A percentile compares a stretch with the other conserved stretches of the same genome.
Conservation (phyloP, 768 basidiomycete genomes). For the Boletus rex-veris region DNA sequence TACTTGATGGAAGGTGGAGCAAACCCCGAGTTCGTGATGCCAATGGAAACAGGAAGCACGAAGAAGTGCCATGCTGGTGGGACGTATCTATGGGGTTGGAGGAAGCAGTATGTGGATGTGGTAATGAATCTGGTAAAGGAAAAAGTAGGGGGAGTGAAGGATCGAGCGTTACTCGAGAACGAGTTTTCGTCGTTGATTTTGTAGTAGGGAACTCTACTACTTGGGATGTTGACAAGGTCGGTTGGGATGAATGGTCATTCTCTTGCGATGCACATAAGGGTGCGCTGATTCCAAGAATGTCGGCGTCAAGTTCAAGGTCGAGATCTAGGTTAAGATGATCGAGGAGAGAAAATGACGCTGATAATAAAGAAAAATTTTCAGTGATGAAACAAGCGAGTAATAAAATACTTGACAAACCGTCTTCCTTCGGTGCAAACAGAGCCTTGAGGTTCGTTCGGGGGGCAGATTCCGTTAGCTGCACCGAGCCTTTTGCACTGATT, state of each 20-base stretch:
- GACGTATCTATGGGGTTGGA: conserved; percentile 1
- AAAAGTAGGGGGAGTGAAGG: conserved; percentile 61
- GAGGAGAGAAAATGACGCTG: conserved; percentile 73
- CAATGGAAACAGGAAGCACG: conserved; percentile 28
- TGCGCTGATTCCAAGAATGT: conserved; percentile 31
- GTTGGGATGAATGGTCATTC: not conserved
- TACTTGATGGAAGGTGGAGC: conserved; percentile 36
- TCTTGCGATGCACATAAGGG: conserved; percentile 9
- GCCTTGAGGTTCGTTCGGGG: conserved; percentile 54
- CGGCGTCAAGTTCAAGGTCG: conserved; percentile 68
- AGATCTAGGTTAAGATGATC: conserved; percentile 72
- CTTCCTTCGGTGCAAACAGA: conserved; percentile 66
- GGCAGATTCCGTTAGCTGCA: not conserved
- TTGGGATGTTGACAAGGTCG: conserved; percentile 4
- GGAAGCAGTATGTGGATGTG: conserved; percentile 10
- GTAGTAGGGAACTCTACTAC: conserved; percentile 1
- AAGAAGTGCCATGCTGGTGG: conserved; percentile 17
- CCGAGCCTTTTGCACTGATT: not conserved
- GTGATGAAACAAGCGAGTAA: not conserved
- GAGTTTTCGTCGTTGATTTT: conserved; percentile 1
- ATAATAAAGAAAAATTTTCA: not conserved
- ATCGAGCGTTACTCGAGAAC: conserved; percentile 40
- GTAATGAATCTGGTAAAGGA: conserved; percentile 38
- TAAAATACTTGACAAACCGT: conserved; percentile 42
- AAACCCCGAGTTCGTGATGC: conserved; percentile 45